A percentile compares a stretch with the other conserved stretches of the same genome.
These are phyloP conservation scores for Backusella luteola DNA, from an alignment of 192 early-diverging fungal genomes.

Conservation along the genomic window DNA sequence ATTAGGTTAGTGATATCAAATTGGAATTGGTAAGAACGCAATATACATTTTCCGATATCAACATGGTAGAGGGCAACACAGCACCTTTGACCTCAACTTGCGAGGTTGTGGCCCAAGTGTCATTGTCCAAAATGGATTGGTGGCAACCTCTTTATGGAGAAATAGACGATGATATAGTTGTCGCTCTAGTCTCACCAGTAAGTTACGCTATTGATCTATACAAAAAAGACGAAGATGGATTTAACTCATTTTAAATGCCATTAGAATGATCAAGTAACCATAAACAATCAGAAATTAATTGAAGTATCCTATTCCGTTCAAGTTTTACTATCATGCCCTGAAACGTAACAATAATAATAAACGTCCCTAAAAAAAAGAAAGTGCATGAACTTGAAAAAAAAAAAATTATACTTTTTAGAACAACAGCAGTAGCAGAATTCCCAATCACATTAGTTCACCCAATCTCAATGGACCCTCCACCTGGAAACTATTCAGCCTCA, in stretches of 20 bases:
- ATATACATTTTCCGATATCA: constrained; percentile 15
- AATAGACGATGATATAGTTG: neutral
- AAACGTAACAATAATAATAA: neutral
- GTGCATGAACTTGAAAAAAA: neutral
- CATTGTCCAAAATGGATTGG: constrained; percentile 16
- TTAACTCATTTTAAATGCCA: neutral
- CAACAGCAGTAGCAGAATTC: constrained; percentile 6
- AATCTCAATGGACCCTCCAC: constrained; percentile 22
- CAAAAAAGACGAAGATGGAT: neutral
- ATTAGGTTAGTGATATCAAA: constrained; percentile 20
- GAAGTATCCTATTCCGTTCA: constrained; percentile 9
- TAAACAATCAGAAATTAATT: constrained; percentile 7
- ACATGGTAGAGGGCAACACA: neutral
- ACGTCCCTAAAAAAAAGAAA: neutral
- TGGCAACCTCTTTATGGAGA: constrained; percentile 15
- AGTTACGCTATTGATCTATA: neutral
- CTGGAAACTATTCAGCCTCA: neutral
- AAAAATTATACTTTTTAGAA: constrained; percentile 6
- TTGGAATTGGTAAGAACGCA: constrained; percentile 18
- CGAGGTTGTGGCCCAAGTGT: neutral
- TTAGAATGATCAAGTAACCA: constrained; percentile 6
- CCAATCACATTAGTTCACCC: constrained; percentile 18
- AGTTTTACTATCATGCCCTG: neutral
- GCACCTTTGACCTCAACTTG: constrained; percentile 16
- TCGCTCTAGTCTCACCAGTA: constrained; percentile 18